Percentiles rank a stretch among this genome's conserved stretches.
Conservation (phyloP, 1,284 basidiomycete genomes). For the Ganoderma boninense region DNA sequence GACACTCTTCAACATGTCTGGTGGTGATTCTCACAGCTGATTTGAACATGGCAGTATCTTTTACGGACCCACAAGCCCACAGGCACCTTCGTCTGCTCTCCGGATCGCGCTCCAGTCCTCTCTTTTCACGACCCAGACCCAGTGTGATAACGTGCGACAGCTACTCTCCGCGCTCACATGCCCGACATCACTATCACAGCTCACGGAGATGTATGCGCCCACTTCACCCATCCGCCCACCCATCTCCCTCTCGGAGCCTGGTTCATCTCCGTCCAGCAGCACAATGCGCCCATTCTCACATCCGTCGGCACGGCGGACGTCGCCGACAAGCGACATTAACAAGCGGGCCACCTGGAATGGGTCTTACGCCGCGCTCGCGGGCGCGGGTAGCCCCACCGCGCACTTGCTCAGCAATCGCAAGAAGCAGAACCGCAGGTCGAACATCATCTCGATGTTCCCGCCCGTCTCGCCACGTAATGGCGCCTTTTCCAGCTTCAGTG, state of each 20-base stretch:
- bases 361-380: constrained; percentile 59
- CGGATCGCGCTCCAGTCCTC: constrained; percentile 76
- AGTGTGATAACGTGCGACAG: constrained; percentile 82
- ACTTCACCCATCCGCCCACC: constrained; percentile 62
- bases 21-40: constrained; percentile 1
- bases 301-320: constrained; percentile 44
- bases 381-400: constrained; percentile 50
- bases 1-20: constrained; percentile 18
- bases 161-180: constrained; percentile 78
- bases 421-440: constrained; percentile 61
- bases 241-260: constrained; percentile 47
- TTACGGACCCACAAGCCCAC: constrained; percentile 51
- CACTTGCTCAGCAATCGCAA: constrained; percentile 51
- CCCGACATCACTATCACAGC: constrained; percentile 70
- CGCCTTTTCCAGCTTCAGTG: constrained; percentile 46
- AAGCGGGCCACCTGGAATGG: constrained; percentile 83
- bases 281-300: constrained; percentile 49
- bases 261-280: constrained; percentile 46
- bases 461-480: constrained; percentile 31
- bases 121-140: constrained; percentile 74
- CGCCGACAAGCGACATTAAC: constrained; percentile 37
- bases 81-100: constrained; percentile 64
- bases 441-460: constrained; percentile 57
- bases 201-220: constrained; percentile 87
- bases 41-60: constrained; percentile 36